phyloP scores from a whole-genome alignment of 768 basidiomycete species.

The Lepiota subincarnata region DNA sequence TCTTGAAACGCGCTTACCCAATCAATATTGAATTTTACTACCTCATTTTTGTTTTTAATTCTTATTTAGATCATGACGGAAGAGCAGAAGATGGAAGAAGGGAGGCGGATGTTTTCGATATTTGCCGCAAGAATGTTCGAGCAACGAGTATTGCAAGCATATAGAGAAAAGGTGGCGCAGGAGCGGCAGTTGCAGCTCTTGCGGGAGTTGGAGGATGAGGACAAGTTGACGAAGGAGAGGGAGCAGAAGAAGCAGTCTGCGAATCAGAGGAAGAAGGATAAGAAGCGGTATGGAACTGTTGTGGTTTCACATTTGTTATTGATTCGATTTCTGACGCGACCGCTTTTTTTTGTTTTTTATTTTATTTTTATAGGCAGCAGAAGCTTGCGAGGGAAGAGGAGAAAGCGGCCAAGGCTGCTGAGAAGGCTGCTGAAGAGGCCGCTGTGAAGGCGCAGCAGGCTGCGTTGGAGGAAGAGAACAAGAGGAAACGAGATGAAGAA shows the following conservation, averaged over 20 bases:
- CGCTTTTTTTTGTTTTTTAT: constrained; percentile 11
- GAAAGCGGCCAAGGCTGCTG: constrained; percentile 75
- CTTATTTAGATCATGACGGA: constrained; percentile 75
- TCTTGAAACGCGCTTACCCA: not conserved
- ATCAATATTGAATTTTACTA: constrained; percentile 7
- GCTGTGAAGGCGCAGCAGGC: constrained; percentile 70
- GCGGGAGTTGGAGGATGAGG: constrained; percentile 94
- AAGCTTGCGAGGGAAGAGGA: constrained; percentile 93
- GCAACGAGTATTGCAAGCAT: constrained; percentile 94
- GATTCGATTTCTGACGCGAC: not conserved
- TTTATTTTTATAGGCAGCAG: constrained; percentile 59
- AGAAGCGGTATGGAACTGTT: constrained; percentile 57
- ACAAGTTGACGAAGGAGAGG: constrained; percentile 77
- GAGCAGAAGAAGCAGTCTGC: constrained; percentile 93
- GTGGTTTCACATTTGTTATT: constrained; percentile 10
- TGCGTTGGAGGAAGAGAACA: constrained; percentile 75
- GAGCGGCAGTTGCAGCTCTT: constrained; percentile 91
- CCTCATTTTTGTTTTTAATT: too few species aligned
- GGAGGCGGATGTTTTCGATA: constrained; percentile 99
- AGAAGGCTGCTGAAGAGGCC: constrained; percentile 83
- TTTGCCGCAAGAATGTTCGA: constrained; percentile 99
- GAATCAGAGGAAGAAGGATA: constrained; percentile 99
- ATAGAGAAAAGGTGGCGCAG: constrained; percentile 94
- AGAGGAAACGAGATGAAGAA: constrained; percentile 85
- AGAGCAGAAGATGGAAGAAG: constrained; percentile 98